Evolutionary conservation across 306 rosid genomes (phyloP), one percentile per base, ranked within the genome.

Genomic region (Quercus glauca): DNA sequence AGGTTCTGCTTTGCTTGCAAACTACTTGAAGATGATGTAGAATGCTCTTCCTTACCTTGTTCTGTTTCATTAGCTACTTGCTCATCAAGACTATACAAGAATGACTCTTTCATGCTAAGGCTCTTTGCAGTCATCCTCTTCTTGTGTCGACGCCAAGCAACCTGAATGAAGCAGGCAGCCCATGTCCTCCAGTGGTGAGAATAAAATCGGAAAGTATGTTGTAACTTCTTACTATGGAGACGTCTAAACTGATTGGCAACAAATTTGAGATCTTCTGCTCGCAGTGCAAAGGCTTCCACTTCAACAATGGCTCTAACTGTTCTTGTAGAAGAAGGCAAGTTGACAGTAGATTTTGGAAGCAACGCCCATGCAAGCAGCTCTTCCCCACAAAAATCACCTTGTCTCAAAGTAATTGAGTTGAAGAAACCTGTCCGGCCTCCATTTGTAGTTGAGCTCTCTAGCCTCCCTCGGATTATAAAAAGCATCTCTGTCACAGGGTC

Each of bases 141-240:
- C 85, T 88, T 90, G 88, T 76, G 79, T 28, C 95, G 86, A 56
- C 88, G 94, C 99, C 99, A 94, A 0, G 93, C 95, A 14, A 80
- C 92, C 82, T 94, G 97, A 78, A 94, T 89, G 90, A 92, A 90
- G 83, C 99, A 94, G 17, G 97, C 89, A 6, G 93, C 97, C 98
- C 98, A 92, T 11, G 99, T 94, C 74, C 97, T 91, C 99, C 99
- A 94, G 25, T 92, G 99, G 80, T 92, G 41, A 18, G 99, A 94
- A 89, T 92, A 94, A 90, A 91, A 92, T 28, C 97, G 92, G 79
- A 94, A 94, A 3, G 99, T 90, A 58, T 94, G 97, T 11, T 94
- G 99, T 3, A 94, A 74, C 89, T 92, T 91, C 89, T 92, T 94
- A 88, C 99, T 92, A 68, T 94, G 99, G 17, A 94, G 93, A 12